A percentile compares a stretch with the other conserved stretches of the same genome.
These are phyloP conservation scores for Ceratobasidium sp. DNA, from an alignment of 1,284 basidiomycete species.

Conservation along the genomic window DNA sequence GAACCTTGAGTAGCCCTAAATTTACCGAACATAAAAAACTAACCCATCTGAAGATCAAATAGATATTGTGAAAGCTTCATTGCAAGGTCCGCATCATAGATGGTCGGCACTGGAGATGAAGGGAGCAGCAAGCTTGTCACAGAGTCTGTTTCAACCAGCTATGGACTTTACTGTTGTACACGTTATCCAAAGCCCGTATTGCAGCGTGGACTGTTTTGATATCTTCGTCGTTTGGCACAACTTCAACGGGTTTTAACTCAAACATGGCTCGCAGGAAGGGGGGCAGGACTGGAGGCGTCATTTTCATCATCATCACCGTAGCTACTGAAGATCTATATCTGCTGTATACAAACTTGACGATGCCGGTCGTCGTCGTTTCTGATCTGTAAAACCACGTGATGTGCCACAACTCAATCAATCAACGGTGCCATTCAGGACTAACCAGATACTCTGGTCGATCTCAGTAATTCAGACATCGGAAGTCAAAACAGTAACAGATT, in stretches of 20 bases:
- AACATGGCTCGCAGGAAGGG: neutral
- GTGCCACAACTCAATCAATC: no score
- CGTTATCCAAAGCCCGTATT: neutral
- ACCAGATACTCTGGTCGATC: no score
- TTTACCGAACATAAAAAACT: neutral
- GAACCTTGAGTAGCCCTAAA: neutral
- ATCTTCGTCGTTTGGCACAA: slow-evolving; percentile 21
- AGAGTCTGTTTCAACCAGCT: neutral
- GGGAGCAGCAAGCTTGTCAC: no score
- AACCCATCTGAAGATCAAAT: slow-evolving; percentile 28
- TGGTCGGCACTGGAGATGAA: neutral
- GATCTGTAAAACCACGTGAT: no score
- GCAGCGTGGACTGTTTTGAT: slow-evolving; percentile 14
- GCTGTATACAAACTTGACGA: no score
- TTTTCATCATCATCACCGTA: neutral
- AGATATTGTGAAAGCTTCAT: slow-evolving; percentile 4
- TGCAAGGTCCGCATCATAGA: neutral
- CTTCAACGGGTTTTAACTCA: slow-evolving; percentile 9
- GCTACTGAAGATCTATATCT: no score
- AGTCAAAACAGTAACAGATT: no score
- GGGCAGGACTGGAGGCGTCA: neutral
- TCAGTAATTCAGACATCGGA: no score
- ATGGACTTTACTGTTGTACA: no score
- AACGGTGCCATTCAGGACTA: no score
- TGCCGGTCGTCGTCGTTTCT: no score